These are phyloP conservation scores for Podaxis rugospora DNA, from an alignment of 768 basidiomycete species.

Conservation along the genomic window DNA sequence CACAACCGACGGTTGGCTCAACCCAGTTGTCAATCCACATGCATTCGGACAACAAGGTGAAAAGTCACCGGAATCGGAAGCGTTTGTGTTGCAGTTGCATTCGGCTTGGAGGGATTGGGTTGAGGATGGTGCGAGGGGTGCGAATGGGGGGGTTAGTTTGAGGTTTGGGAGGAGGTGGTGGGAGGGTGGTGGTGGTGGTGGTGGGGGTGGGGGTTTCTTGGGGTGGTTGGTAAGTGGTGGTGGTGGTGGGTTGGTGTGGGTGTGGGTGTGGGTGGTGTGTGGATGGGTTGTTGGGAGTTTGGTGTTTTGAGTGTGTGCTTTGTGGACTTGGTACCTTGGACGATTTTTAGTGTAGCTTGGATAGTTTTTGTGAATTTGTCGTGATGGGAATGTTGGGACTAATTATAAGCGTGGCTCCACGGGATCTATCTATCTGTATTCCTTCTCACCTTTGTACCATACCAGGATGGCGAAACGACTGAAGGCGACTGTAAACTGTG, in stretches of 20 bases:
- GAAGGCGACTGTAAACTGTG: constrained; percentile 47
- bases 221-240: too few relatives aligned
- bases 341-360: background rate
- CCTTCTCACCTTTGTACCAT: background rate
- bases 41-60: constrained; percentile 41
- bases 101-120: constrained; percentile 78
- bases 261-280: background rate
- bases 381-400: background rate
- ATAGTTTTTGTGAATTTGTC: background rate
- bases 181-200: background rate
- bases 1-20: constrained; percentile 58
- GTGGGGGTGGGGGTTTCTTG: background rate
- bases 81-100: constrained; percentile 73
- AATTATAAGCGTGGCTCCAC: background rate
- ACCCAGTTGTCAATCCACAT: constrained; percentile 74
- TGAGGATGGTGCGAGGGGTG: constrained; percentile 45
- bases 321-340: background rate
- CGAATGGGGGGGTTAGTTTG: background rate
- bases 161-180: background rate
- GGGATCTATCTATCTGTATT: background rate
- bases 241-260: background rate
- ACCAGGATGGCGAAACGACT: constrained; percentile 17
- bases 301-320: background rate
- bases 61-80: constrained; percentile 71
- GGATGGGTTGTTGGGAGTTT: background rate